Conservation (phyloP, 768 basidiomycete species). For the Suillus fuscotomentosus region DNA sequence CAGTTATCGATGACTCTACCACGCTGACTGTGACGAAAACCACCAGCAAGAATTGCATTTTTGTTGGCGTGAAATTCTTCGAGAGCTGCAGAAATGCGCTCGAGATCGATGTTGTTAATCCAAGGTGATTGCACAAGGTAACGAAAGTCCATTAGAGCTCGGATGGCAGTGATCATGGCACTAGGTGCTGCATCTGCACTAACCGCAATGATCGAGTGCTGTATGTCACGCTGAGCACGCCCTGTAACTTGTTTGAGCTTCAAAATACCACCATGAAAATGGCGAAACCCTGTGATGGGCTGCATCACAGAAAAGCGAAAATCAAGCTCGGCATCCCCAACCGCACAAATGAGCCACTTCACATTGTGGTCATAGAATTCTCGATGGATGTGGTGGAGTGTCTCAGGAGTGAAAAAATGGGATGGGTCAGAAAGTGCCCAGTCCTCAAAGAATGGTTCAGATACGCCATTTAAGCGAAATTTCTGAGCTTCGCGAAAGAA, state of each 20-base stretch:
- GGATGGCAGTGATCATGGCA: background rate
- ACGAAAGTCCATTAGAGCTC: background rate
- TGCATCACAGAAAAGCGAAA: background rate
- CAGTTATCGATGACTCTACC: background rate
- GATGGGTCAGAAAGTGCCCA: background rate
- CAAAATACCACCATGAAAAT: background rate
- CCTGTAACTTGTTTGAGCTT: background rate
- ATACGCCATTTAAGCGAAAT: background rate
- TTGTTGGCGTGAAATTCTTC: background rate
- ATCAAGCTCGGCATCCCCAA: background rate
- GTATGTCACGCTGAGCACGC: background rate
- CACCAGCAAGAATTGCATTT: background rate
- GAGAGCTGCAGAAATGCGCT: background rate
- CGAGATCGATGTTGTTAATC: background rate
- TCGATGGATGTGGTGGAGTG: background rate
- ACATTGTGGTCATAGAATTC: background rate
- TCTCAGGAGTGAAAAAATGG: background rate
- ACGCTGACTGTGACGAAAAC: background rate
- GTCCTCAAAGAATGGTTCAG: background rate
- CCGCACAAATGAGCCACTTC: background rate
- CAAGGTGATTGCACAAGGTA: background rate
- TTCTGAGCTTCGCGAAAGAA: background rate
- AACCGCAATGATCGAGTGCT: background rate
- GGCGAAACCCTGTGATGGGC: background rate
- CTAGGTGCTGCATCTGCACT: background rate